These are phyloP conservation scores for Peronospora farinosa DNA, from an alignment of 352 stramenopile genomes.

Conservation along the genomic window DNA sequence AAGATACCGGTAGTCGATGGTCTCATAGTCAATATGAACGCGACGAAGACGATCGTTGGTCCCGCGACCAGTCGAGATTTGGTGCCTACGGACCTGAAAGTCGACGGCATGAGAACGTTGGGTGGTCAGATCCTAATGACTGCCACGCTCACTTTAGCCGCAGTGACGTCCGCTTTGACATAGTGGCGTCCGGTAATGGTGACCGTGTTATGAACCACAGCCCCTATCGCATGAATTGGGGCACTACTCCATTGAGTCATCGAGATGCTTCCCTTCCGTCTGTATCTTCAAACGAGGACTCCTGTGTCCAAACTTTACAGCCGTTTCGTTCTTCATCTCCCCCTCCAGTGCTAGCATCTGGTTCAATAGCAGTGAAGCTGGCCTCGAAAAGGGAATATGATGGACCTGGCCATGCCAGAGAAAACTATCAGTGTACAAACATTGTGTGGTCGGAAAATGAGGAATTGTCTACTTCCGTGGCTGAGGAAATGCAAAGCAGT, in stretches of 20 bases:
- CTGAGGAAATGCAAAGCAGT: constrained; percentile 7
- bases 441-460: constrained; percentile 11
- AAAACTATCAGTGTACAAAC: not conserved
- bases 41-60: constrained; percentile 14
- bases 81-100: constrained; percentile 3
- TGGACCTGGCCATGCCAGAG: not conserved
- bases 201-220: constrained; percentile 15
- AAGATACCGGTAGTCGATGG: constrained; percentile 14
- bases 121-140: constrained; percentile 9
- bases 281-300: not conserved
- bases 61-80: constrained; percentile 5
- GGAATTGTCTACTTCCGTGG: constrained; percentile 6
- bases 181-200: constrained; percentile 5
- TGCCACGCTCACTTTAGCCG: constrained; percentile 25
- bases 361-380: constrained; percentile 5
- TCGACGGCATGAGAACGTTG: not conserved
- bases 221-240: constrained; percentile 19
- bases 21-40: constrained; percentile 6
- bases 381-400: constrained; percentile 1
- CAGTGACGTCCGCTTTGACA: constrained; percentile 29
- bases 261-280: constrained; percentile 4
- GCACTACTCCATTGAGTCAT: constrained; percentile 2
- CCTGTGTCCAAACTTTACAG: constrained; percentile 1
- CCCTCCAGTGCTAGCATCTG: not conserved
- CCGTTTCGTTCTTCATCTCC: constrained; percentile 2